Conservation (phyloP, 2,329 filamentous ascomycete genomes). For the Canariomyces notabilis region DNA sequence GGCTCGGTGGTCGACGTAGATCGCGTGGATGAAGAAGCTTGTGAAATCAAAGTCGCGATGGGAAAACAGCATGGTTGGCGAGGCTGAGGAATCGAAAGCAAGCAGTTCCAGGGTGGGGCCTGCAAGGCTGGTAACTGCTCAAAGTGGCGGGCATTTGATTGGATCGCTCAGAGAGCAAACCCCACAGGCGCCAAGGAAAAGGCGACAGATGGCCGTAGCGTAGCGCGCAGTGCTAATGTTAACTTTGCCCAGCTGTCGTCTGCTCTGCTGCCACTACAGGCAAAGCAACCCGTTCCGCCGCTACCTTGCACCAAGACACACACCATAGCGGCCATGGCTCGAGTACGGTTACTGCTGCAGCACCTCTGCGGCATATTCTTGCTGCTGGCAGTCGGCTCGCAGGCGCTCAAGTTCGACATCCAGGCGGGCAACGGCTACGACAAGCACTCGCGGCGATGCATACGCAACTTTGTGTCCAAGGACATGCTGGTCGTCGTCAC, state of each 20-base stretch:
- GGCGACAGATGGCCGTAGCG: slow-evolving; percentile 24
- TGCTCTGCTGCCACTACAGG: slow-evolving; percentile 6
- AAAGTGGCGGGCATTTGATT: slow-evolving; percentile 10
- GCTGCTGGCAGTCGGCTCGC: slow-evolving; percentile 48
- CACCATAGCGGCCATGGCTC: slow-evolving; percentile 40
- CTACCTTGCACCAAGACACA: not conserved
- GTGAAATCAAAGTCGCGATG: not conserved
- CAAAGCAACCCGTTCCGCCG: not conserved
- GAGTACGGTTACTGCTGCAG: slow-evolving; percentile 49
- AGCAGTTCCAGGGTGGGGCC: slow-evolving; percentile 10
- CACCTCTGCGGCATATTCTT: slow-evolving; percentile 54
- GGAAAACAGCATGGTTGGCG: slow-evolving; percentile 11
- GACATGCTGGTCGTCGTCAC: slow-evolving; percentile 96
- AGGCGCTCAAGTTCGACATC: slow-evolving; percentile 91
- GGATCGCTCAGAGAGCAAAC: not conserved
- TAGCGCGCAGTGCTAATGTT: not conserved
- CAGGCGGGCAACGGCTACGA: slow-evolving; percentile 58
- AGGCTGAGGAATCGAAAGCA: slow-evolving; percentile 22
- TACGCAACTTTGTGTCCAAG: slow-evolving; percentile 89
- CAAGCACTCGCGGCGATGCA: slow-evolving; percentile 71
- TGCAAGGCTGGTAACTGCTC: slow-evolving; percentile 14
- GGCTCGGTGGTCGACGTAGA: slow-evolving; percentile 4
- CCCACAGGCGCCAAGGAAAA: slow-evolving; percentile 18
- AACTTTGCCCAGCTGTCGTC: not conserved
- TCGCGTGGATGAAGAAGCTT: not conserved